These are phyloP conservation scores for Trichoderma simmonsii DNA, from an alignment of 2,329 filamentous ascomycete species.

Conservation along the genomic window DNA sequence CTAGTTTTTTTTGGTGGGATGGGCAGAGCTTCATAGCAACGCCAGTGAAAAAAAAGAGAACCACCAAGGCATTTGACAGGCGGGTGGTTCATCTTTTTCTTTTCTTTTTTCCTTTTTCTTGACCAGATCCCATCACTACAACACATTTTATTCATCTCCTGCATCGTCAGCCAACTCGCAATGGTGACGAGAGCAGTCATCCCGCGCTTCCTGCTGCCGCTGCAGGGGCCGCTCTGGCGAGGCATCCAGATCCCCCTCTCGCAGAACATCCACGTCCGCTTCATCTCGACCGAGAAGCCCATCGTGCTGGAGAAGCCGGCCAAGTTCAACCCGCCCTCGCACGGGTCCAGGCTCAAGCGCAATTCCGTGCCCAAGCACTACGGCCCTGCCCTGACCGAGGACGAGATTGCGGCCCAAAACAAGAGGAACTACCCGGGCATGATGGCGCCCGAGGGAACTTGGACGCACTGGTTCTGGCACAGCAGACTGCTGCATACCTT, in stretches of 20 bases:
- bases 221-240: conserved; percentile 56
- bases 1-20: conserved; percentile 16
- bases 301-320: conserved; percentile 80
- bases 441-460: conserved; percentile 80
- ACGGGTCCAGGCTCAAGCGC: conserved; percentile 66
- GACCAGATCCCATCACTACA: neutral
- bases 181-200: conserved; percentile 54
- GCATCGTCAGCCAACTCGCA: conserved; percentile 20
- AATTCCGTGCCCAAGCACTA: conserved; percentile 62
- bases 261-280: conserved; percentile 36
- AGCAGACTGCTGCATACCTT: conserved; percentile 72
- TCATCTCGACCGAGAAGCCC: conserved; percentile 47
- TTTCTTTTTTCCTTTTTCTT: neutral
- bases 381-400: conserved; percentile 65
- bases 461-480: conserved; percentile 80
- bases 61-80: neutral
- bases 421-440: conserved; percentile 79
- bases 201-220: conserved; percentile 66
- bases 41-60: neutral
- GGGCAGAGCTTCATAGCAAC: conserved; percentile 11
- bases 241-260: conserved; percentile 36
- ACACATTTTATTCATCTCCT: neutral
- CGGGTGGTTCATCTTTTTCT: neutral
- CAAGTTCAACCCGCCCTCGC: conserved; percentile 89
- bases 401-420: conserved; percentile 64